Conservation (phyloP, 1,139 yeast genomes). For the Blastobotrys ciferrii region DNA sequence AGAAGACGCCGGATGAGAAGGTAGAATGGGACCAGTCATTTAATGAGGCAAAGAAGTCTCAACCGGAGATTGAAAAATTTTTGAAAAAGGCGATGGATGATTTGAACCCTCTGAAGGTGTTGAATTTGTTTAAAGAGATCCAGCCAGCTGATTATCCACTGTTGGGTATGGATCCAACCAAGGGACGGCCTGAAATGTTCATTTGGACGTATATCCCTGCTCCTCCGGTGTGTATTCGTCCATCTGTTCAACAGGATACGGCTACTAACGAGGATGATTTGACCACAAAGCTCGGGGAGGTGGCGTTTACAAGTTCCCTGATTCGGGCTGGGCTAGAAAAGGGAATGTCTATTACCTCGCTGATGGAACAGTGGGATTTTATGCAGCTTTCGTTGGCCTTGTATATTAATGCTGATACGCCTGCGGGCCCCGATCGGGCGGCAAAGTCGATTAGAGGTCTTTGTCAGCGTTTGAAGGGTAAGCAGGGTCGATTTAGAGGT, state of each 20-base stretch:
- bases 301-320: conserved; percentile 91
- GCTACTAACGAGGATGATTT: conserved; percentile 95
- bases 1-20: conserved; percentile 83
- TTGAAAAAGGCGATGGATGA: conserved; percentile 89
- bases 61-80: conserved; percentile 88
- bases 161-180: conserved; percentile 81
- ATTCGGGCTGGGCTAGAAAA: conserved; percentile 93
- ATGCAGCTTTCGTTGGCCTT: conserved; percentile 92
- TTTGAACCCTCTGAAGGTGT: conserved; percentile 85
- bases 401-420: conserved; percentile 94
- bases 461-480: conserved; percentile 96
- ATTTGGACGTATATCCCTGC: conserved; percentile 98
- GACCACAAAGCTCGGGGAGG: conserved; percentile 92
- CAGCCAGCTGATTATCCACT: conserved; percentile 87
- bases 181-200: conserved; percentile 94
- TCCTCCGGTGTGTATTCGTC: conserved; percentile 98
- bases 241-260: conserved; percentile 94
- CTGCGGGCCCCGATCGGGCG: conserved; percentile 44
- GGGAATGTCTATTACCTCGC: conserved; percentile 85
- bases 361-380: conserved; percentile 99
- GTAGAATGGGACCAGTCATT: conserved; percentile 66
- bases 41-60: conserved; percentile 71
- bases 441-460: conserved; percentile 90
- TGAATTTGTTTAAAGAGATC: conserved; percentile 82
- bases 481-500: conserved; percentile 98